Base-by-base conservation (phyloP, 176 grass and related monocot genomes). In the Oryza longistaminata region DNA sequence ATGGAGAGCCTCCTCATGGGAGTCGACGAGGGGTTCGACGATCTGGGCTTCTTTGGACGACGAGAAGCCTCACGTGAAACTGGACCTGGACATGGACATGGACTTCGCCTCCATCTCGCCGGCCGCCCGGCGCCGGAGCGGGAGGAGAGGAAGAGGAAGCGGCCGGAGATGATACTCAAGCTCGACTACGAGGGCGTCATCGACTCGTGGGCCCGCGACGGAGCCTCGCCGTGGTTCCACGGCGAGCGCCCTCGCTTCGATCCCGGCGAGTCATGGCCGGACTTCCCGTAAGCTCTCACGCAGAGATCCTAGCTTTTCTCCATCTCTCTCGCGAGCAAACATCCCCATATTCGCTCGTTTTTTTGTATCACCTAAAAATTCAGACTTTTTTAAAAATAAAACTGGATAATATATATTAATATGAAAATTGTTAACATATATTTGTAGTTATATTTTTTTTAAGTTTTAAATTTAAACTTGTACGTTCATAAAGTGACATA, bases 121-220 rank as follows among this genome's bases (percentile, higher is more conserved):
- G 68, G 31, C 72, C n/a, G n/a, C 12, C 45, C 37, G 35, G 81
- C 37, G 35, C 84, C 71, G 71, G 88, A 80, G 26, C 66, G 3
- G 13, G 86, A 81, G 50, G 82, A 74, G 26, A 74, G 58, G 62
- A 83, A 89, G 61, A 83, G 69, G 42, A 82, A 88, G 52, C 67
- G 68, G 37, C 31, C 85, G 15, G 81, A 82, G 77, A 75, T 85
- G 88, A 92, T 92, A 68, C 88, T 99, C 21, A 94, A 81, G 64
- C 85, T 99, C 53, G 82, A 99, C 87, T 99, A 99, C 80, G 93
- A 96, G n/a, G 84, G 82, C 15, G 91, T 99, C 39, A 92, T 99
- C 64, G 53, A 82, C 31, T 86, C 89, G 26, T 99, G 96, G 96
- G 52, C 58, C 68, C 86, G 74, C 19, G 90, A 94, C 43, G 88